Evolutionary conservation across 2,329 filamentous ascomycete species (phyloP), one percentile per base, ranked within the genome.

Genomic region (Aschersonia sp.): DNA sequence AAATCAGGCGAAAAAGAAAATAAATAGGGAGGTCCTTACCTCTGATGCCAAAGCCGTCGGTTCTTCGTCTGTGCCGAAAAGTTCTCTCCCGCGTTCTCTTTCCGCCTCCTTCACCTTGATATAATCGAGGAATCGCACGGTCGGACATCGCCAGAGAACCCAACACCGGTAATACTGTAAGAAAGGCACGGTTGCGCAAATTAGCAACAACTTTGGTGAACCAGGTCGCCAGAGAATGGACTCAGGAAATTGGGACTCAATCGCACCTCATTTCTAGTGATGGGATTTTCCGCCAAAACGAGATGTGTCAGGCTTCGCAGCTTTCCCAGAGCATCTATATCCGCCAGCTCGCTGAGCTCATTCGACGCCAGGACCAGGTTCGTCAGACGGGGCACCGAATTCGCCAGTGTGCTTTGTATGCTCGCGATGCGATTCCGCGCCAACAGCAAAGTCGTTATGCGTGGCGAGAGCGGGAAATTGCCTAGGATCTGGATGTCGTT

Each of bases 401-500:
- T 79, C 5, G 81, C 73, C 45, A 97, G 69, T 43, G 77, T 76
- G 5, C 83, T 72, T 64, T 95, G 87, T 61, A 98, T 89, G 59
- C 76, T 79, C 49, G 81, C 72, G 60, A 98, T 76, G 56, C 92
- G 83, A 68, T 98, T 98, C 54, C 88, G 82, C 47, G 88, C 88
- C 47, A 95, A 78, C 44, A 98, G 80, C 42, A 98, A 78, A 22
- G 87, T 94, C 57, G 80, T 85, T 58, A 97, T 74, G 56, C 92
- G 85, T 43, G 87, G 89, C 48, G 85, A 90, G 46, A 94, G 79
- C 4, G 92, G 92, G 64, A 98, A 95, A 70, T 96, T 96, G 55
- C 82, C 83, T 53, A 98, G 78, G 45, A 83, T 73, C 57, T 86
- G 80, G 60, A 98, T 90, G 67, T 96, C 89, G 67, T 98, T 98